Conservation (phyloP, 139 green algal species). For the Nannochloris sp. region DNA sequence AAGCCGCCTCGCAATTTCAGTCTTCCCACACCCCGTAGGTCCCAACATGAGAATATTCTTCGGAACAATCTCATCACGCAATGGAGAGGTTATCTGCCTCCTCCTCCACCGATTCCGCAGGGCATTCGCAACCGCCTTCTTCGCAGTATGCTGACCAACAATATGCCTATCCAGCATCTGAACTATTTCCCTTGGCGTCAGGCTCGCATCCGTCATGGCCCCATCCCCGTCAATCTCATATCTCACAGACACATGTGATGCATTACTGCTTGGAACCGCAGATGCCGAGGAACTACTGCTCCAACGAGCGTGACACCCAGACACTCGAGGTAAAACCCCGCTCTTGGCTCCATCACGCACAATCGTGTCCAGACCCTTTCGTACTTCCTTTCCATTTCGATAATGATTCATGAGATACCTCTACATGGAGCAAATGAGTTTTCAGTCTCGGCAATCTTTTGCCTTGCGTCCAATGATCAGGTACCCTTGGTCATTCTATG, state of each 20-base stretch:
- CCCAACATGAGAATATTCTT: constrained; percentile 98
- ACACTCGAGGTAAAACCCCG: too few species aligned
- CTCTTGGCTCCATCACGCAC: too few species aligned
- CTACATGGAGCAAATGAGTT: too few species aligned
- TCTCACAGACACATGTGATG: neutral
- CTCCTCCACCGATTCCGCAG: constrained; percentile 88
- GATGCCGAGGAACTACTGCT: too few species aligned
- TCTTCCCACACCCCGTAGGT: constrained; percentile 91
- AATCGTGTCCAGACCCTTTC: too few species aligned
- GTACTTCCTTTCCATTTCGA: too few species aligned
- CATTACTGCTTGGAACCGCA: too few species aligned
- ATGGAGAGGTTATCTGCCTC: constrained; percentile 50
- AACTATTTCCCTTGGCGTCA: constrained; percentile 64
- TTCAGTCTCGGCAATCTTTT: too few species aligned
- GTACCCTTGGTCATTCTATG: too few species aligned
- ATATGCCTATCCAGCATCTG: constrained; percentile 78
- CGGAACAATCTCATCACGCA: constrained; percentile 80
- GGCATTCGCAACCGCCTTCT: constrained; percentile 86
- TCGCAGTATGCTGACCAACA: constrained; percentile 79
- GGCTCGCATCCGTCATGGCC: neutral
- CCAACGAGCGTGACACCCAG: too few species aligned
- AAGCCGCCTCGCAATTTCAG: constrained; percentile 87
- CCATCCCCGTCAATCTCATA: constrained; percentile 6
- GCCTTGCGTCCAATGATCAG: too few species aligned
- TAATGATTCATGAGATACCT: too few species aligned